Conservation (phyloP, 257 asterid species). For the Vinca minor region DNA sequence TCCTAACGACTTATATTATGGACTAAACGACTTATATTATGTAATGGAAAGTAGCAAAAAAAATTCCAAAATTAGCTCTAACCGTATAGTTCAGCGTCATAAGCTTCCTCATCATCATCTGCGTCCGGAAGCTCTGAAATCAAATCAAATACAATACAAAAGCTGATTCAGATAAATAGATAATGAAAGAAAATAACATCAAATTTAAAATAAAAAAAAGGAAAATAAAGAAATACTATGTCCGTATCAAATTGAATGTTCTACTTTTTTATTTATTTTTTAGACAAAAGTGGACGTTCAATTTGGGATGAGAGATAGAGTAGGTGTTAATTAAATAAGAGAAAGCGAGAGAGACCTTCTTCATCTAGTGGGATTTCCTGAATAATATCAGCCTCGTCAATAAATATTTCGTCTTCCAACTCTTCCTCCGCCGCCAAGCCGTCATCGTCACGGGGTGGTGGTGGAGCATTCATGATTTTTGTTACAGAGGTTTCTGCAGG, state of each 20-base stretch:
- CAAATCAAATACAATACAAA: neutral
- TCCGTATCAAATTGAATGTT: no score
- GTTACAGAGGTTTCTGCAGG: no score
- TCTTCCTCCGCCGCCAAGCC: conserved; percentile 18
- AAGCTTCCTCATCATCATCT: conserved; percentile 57
- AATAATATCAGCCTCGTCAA: conserved; percentile 63
- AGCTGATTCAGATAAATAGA: neutral
- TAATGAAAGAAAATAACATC: neutral
- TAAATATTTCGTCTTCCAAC: conserved; percentile 33
- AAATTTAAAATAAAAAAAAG: neutral
- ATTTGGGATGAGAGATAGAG: no score
- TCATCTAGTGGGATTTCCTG: conserved; percentile 61
- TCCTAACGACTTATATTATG: no score
- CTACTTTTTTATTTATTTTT: no score
- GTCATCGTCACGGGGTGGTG: conserved; percentile 25
- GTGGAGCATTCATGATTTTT: conserved; percentile 7
- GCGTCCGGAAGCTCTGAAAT: conserved; percentile 75
- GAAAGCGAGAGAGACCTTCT: conserved; percentile 41
- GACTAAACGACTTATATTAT: no score
- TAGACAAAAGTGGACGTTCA: no score
- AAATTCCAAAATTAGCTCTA: conserved; percentile 7
- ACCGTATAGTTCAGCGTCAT: conserved; percentile 43
- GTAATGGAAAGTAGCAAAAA: no score
- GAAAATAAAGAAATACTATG: no score
- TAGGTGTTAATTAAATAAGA: no score